Percentiles rank a stretch among this genome's conserved stretches.
phyloP scores from a whole-genome alignment of 257 asterid genomes.

The Solanum corneliomulleri region DNA sequence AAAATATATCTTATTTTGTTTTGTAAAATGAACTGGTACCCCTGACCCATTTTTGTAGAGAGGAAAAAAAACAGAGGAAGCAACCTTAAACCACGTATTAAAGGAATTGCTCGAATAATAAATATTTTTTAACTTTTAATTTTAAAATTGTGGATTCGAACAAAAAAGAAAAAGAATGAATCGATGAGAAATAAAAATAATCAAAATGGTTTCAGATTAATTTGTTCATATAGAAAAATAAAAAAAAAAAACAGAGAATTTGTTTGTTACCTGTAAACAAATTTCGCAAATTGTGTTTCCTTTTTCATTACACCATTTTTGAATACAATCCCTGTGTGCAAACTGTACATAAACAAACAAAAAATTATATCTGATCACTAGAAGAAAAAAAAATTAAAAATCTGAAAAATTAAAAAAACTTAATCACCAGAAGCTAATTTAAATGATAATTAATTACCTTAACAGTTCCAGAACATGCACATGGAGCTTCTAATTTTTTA shows the following conservation, averaged over 20 bases:
- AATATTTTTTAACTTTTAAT: not conserved
- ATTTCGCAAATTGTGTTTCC: constrained; percentile 80
- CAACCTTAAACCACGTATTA: not conserved
- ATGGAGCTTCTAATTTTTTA: constrained; percentile 52
- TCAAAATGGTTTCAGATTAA: not conserved
- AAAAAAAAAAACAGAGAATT: not conserved
- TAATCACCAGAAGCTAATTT: not conserved
- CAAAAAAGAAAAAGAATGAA: not conserved
- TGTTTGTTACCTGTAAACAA: constrained; percentile 56
- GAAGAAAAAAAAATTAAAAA: not conserved
- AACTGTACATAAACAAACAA: constrained; percentile 18
- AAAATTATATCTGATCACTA: not conserved
- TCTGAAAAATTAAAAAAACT: not conserved
- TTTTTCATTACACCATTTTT: constrained; percentile 93
- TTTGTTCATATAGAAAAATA: not conserved
- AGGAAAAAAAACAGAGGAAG: not conserved
- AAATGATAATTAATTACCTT: constrained; percentile 25
- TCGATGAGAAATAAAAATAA: not conserved
- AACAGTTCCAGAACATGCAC: constrained; percentile 88
- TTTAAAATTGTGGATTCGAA: not conserved
- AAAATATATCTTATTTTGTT: not conserved
- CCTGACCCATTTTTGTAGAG: not conserved
- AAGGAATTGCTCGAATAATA: not conserved
- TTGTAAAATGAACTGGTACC: not conserved
- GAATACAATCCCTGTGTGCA: constrained; percentile 92